Conservation (phyloP, 2,329 filamentous ascomycete genomes). For the Aspergillus niger region DNA sequence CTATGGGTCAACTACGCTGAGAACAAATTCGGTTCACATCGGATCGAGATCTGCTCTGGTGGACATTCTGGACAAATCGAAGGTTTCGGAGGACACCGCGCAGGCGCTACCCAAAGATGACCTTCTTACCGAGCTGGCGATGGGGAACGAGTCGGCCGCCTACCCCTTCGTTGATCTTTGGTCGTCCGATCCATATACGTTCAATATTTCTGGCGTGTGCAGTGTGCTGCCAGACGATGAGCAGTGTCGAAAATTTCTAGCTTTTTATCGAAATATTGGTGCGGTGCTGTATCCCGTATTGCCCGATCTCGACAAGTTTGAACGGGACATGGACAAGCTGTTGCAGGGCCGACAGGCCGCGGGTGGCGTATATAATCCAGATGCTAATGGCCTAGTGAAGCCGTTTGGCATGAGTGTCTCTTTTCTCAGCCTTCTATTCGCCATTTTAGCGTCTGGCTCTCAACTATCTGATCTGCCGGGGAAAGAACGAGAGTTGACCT, state of each 20-base stretch:
- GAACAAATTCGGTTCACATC: conserved; percentile 59
- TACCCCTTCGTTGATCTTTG: conserved; percentile 65
- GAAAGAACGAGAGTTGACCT: conserved; percentile 63
- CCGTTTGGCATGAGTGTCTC: conserved; percentile 61
- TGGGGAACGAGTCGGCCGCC: conserved; percentile 62
- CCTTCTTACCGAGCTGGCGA: conserved; percentile 59
- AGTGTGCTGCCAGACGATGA: conserved; percentile 58
- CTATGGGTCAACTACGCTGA: conserved; percentile 33
- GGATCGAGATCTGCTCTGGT: conserved; percentile 61
- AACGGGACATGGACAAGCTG: conserved; percentile 54
- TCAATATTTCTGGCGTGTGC: conserved; percentile 57
- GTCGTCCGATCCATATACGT: conserved; percentile 60
- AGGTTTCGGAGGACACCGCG: conserved; percentile 37
- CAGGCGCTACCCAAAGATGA: conserved; percentile 60
- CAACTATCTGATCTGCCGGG: conserved; percentile 59
- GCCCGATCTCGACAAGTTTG: conserved; percentile 53
- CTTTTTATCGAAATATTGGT: conserved; percentile 57
- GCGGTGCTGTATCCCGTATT: conserved; percentile 61
- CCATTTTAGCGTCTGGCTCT: conserved; percentile 62
- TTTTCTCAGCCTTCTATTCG: conserved; percentile 63
- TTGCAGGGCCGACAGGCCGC: conserved; percentile 52
- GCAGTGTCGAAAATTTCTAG: conserved; percentile 53
- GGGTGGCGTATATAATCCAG: conserved; percentile 43
- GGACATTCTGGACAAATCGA: conserved; percentile 55
- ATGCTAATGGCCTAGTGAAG: conserved; percentile 52